A percentile compares a stretch with the other conserved stretches of the same genome.
These are phyloP conservation scores for Calonectria hongkongensis DNA, from an alignment of 2,329 filamentous ascomycete genomes.

Conservation along the genomic window DNA sequence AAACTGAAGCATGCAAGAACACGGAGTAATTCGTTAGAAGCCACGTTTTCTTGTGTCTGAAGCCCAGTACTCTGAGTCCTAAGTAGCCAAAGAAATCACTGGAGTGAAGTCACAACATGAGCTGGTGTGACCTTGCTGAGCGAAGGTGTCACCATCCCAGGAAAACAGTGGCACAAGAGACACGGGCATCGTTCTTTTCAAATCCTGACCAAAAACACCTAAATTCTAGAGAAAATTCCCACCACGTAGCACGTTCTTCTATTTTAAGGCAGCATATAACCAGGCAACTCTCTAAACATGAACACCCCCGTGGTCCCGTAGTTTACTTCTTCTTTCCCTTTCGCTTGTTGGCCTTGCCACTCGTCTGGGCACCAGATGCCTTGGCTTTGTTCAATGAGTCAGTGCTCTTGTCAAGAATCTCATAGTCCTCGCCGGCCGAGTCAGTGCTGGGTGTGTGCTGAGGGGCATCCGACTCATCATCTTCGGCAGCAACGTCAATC, in stretches of 20 bases:
- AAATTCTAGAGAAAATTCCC: not conserved
- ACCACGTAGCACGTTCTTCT: not conserved
- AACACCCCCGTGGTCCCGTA: too few species aligned
- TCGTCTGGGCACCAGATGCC: slow-evolving; percentile 68
- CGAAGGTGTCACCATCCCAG: too few species aligned
- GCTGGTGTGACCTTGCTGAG: too few species aligned
- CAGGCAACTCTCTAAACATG: slow-evolving; percentile 42
- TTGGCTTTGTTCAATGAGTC: slow-evolving; percentile 73
- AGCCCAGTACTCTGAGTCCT: too few species aligned
- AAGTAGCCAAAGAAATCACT: too few species aligned
- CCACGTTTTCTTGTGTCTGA: too few species aligned
- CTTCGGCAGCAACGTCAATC: slow-evolving; percentile 63
- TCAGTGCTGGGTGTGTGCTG: slow-evolving; percentile 74
- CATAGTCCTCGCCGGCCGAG: slow-evolving; percentile 77
- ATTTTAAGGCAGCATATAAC: slow-evolving; percentile 17
- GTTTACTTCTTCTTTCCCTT: slow-evolving; percentile 73
- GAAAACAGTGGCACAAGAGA: too few species aligned
- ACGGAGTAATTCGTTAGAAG: too few species aligned
- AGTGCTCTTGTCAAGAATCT: slow-evolving; percentile 77
- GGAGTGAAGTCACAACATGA: too few species aligned
- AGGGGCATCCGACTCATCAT: slow-evolving; percentile 69
- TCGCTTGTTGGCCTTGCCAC: slow-evolving; percentile 70
- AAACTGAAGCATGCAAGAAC: too few species aligned
- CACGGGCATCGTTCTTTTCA: not conserved
- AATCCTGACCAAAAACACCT: not conserved